These are phyloP conservation scores for Wallemia ichthyophaga DNA, from an alignment of 1,284 basidiomycete species.

Conservation along the genomic window DNA sequence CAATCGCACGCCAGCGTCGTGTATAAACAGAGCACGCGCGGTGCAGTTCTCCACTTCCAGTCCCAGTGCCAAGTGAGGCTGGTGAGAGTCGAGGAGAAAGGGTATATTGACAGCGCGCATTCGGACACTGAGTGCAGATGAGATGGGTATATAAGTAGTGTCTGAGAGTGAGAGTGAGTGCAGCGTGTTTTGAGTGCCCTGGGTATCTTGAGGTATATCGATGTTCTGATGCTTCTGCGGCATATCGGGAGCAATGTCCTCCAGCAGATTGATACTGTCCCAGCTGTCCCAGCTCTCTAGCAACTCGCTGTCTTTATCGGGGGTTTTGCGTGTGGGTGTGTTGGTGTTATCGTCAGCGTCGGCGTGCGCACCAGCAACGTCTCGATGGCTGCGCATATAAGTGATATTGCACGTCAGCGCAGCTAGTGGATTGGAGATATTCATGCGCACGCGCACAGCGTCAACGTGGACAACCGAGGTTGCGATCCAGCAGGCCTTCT, in stretches of 20 bases:
- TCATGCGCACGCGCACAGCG: background rate
- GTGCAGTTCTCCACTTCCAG: background rate
- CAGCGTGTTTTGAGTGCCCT: background rate
- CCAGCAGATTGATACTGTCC: background rate
- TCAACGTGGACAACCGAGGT: background rate
- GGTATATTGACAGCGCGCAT: background rate
- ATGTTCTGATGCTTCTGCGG: background rate
- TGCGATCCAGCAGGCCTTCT: too few species aligned
- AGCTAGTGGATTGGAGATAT: background rate
- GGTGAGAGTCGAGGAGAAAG: background rate
- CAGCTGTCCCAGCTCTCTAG: too few species aligned
- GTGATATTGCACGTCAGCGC: background rate
- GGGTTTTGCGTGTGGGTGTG: too few species aligned
- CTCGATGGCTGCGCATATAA: background rate
- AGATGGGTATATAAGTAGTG: background rate
- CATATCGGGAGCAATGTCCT: background rate
- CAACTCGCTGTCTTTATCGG: too few species aligned
- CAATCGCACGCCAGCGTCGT: background rate
- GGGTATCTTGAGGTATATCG: background rate
- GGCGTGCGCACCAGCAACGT: too few species aligned
- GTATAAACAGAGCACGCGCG: background rate
- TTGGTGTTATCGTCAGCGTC: too few species aligned
- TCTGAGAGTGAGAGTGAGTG: too few species aligned
- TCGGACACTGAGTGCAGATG: background rate
- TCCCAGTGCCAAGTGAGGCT: background rate